A percentile compares a stretch with the other conserved stretches of the same genome.
Evolutionary conservation across 2,329 filamentous ascomycete genomes (phyloP).

Genomic region (Ophiognomonia clavigignenti-juglandacearum): DNA sequence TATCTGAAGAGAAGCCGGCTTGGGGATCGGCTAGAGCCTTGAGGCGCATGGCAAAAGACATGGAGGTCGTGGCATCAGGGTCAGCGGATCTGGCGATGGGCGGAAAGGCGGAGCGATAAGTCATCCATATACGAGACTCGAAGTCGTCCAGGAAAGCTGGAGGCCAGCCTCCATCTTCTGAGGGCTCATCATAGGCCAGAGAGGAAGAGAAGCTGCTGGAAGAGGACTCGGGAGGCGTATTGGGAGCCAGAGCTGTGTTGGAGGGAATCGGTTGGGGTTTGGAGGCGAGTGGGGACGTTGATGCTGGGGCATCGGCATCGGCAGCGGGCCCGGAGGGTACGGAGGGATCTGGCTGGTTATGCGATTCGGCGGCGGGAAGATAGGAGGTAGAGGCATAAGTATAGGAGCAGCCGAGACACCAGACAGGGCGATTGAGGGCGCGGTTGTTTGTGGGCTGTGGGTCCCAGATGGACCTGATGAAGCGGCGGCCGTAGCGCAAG

Average conservation of each 20-base stretch:
- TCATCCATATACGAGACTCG: constrained; percentile 92
- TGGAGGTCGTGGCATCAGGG: constrained; percentile 61
- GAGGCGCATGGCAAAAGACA: constrained; percentile 81
- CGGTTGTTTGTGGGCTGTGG: constrained; percentile 80
- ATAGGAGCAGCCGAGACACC: constrained; percentile 67
- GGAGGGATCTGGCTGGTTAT: too few species aligned
- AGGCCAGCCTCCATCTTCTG: constrained; percentile 66
- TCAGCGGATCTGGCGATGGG: constrained; percentile 76
- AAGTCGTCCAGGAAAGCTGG: constrained; percentile 84
- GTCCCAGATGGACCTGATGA: constrained; percentile 91
- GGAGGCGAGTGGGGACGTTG: too few species aligned
- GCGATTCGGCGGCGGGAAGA: constrained; percentile 10
- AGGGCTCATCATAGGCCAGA: constrained; percentile 41
- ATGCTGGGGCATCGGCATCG: constrained; percentile 8
- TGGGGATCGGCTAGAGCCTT: constrained; percentile 69
- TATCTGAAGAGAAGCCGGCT: constrained; percentile 83
- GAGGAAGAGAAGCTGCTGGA: constrained; percentile 49
- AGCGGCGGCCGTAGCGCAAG: constrained; percentile 68
- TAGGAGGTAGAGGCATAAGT: constrained; percentile 29
- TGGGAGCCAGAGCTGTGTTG: constrained; percentile 29
- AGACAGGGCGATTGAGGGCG: constrained; percentile 63
- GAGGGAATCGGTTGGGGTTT: not conserved
- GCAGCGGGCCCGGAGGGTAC: too few species aligned
- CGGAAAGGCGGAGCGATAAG: constrained; percentile 83
- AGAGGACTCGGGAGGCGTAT: constrained; percentile 43